phyloP scores from a whole-genome alignment of 108 stramenopile genomes.

The Cyclotella kingstonii region DNA sequence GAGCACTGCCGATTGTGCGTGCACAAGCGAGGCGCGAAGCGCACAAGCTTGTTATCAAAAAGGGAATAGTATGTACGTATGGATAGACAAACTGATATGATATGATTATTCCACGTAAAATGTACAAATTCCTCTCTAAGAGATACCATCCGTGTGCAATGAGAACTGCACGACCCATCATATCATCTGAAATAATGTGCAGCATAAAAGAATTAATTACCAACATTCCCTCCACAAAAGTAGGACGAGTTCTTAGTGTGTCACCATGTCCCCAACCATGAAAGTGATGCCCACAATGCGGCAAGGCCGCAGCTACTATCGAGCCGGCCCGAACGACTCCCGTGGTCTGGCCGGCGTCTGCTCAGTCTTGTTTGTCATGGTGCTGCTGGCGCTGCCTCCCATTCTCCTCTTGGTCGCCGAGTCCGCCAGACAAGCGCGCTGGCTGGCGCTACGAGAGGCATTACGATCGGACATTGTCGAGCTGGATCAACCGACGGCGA shows the following conservation, averaged over 20 bases:
- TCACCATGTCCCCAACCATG: constrained; percentile 21
- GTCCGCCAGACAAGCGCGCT: constrained; percentile 14
- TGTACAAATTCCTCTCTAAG: too few species aligned
- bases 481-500: background rate
- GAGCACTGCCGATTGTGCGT: too few species aligned
- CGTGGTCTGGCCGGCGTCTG: constrained; percentile 19
- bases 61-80: too few species aligned
- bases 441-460: constrained; percentile 17
- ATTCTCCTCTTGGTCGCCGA: constrained; percentile 21
- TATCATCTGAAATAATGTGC: too few species aligned
- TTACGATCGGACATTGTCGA: constrained; percentile 16
- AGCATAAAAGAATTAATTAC: background rate
- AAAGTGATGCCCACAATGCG: constrained; percentile 38
- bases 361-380: constrained; percentile 30
- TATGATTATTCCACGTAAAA: too few species aligned
- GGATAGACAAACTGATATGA: too few species aligned
- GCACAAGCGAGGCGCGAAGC: too few species aligned
- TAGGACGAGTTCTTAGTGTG: too few species aligned
- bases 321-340: constrained; percentile 16
- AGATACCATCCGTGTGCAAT: too few species aligned
- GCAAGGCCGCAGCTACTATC: constrained; percentile 18
- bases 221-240: too few species aligned
- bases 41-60: too few species aligned
- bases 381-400: constrained; percentile 28
- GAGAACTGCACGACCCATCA: too few species aligned